These are phyloP conservation scores for Debaryomyces prosopidis DNA, from an alignment of 805 yeast genomes.

Conservation along the genomic window DNA sequence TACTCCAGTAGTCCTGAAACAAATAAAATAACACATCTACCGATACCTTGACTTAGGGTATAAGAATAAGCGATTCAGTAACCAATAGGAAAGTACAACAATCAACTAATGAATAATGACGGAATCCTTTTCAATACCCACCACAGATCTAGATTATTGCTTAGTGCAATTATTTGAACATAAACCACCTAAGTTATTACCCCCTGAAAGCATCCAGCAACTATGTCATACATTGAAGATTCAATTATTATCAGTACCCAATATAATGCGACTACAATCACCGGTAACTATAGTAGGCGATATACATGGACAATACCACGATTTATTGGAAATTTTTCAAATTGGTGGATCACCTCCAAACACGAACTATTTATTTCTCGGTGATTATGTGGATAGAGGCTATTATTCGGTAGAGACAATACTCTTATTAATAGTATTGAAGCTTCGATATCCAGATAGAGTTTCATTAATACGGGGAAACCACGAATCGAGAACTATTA, in stretches of 20 bases:
- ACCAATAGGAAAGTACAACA: too few relatives aligned
- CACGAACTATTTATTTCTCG: constrained; percentile 89
- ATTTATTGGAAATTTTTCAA: constrained; percentile 84
- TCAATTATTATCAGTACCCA: constrained; percentile 74
- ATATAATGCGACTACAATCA: constrained; percentile 77
- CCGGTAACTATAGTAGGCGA: constrained; percentile 98
- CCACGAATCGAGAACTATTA: constrained; percentile 95
- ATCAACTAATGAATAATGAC: constrained; percentile 23
- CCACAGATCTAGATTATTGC: constrained; percentile 42
- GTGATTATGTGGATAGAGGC: constrained; percentile 97
- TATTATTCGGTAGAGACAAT: constrained; percentile 93
- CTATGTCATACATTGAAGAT: constrained; percentile 80
- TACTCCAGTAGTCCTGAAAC: too few relatives aligned
- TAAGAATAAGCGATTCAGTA: too few relatives aligned
- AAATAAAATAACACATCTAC: too few relatives aligned
- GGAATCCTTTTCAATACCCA: constrained; percentile 30
- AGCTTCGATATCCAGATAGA: constrained; percentile 84
- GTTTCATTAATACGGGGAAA: constrained; percentile 87
- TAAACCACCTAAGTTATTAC: constrained; percentile 44
- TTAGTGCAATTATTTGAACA: constrained; percentile 41
- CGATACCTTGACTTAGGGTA: too few relatives aligned
- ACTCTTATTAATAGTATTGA: constrained; percentile 74
- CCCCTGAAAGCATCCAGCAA: constrained; percentile 40
- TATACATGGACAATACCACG: constrained; percentile 96
- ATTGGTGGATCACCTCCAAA: constrained; percentile 94